These are phyloP conservation scores for Termitomyces sp. DNA, from an alignment of 768 basidiomycete genomes.

Conservation along the genomic window DNA sequence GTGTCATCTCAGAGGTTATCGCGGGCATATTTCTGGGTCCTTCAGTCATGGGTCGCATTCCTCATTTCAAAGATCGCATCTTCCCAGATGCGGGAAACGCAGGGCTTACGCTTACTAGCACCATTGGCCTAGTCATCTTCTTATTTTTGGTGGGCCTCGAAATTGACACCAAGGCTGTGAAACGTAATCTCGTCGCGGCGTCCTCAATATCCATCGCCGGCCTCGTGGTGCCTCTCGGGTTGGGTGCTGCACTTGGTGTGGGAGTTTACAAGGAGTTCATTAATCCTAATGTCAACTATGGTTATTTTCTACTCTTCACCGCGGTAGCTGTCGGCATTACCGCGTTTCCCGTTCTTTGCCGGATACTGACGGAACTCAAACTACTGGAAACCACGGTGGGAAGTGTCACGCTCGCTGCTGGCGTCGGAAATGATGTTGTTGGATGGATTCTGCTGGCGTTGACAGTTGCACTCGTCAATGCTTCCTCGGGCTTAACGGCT, in stretches of 20 bases:
- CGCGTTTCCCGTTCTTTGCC: conserved; percentile 77
- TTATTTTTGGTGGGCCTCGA: conserved; percentile 85
- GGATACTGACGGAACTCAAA: conserved; percentile 79
- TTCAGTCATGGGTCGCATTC: conserved; percentile 75
- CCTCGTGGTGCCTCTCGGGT: conserved; percentile 70
- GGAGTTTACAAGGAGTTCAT: conserved; percentile 72
- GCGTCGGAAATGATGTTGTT: conserved; percentile 69
- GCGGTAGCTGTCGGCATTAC: conserved; percentile 82
- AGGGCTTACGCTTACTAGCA: conserved; percentile 66
- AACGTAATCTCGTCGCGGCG: conserved; percentile 55
- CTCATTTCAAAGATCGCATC: conserved; percentile 56
- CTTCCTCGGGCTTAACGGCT: conserved; percentile 63
- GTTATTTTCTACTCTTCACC: conserved; percentile 86
- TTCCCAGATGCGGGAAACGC: conserved; percentile 50
- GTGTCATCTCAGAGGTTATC: conserved; percentile 90
- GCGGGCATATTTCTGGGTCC: conserved; percentile 85
- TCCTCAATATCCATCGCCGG: conserved; percentile 60
- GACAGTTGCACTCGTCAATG: conserved; percentile 78
- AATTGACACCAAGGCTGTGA: conserved; percentile 68
- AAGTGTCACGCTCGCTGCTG: conserved; percentile 74
- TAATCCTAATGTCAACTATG: conserved; percentile 52
- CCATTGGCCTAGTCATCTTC: conserved; percentile 74
- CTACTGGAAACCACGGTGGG: conserved; percentile 83
- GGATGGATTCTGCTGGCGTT: conserved; percentile 84
- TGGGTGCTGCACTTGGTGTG: conserved; percentile 72